Base-by-base conservation (phyloP, 352 stramenopile genomes). In the Phytophthora nicotianae region DNA sequence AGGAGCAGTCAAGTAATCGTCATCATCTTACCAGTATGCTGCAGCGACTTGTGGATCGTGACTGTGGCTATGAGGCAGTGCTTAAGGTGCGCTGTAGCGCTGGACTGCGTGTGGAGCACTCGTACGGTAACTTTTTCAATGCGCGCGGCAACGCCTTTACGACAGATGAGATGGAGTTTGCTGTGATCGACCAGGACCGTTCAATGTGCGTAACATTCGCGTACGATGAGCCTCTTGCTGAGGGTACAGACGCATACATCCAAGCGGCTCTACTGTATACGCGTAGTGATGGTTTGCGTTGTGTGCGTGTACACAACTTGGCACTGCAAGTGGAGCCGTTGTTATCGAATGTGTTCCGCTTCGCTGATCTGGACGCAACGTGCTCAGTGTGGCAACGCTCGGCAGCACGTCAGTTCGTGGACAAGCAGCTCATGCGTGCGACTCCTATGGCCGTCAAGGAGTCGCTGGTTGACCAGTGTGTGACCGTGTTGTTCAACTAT, bases 231-330 rank as follows among this genome's bases (percentile, higher is more conserved):
- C 80, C 74, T 26, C 63, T 97, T 7, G 68, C 82, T 4, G 84
- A 95, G 26, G 81, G 80, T 9, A 69, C 65, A 4, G 82, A 95
- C 50, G 83, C 84, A 24, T 97, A 88, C 65, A 83, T 98, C 60
- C 90, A 98, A 55, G 85, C 82, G 1, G 92, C 91, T 32, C 68
- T 98, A 49, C 75, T 98, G 20, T 97, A 97, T 64, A 97, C 90
- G 14, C 74, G 83, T 11, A 87, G 79, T 55, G 81, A 93, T 52
- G 89, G 89, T 27, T 74, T 94, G 33, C 88, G 91, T 50, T 91
- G 88, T 53, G 90, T 98, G 29, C 91, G 92, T 43, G 92, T 97
- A 52, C 92, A 98, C 75, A 98, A 96, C 56, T 53, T 97, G 27
- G 87, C 87, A 16, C 45, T 97, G 24, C 80, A 79, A 16, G 85